A percentile compares a stretch with the other conserved stretches of the same genome.
phyloP scores from a whole-genome alignment of 495 filamentous ascomycete species.

The Penicillium taxi region DNA sequence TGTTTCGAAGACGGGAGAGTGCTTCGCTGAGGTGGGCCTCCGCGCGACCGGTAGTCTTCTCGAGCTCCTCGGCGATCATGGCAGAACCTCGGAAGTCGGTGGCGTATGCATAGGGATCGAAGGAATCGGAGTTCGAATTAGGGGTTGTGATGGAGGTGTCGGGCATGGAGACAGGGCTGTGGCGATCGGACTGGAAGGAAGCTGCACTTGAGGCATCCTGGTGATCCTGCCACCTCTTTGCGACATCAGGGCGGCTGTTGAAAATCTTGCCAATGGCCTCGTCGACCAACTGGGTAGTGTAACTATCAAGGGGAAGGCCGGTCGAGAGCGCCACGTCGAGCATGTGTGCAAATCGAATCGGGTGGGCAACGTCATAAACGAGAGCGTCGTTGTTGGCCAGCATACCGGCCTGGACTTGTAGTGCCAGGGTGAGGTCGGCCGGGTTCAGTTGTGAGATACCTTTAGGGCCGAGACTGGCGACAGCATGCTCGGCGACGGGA shows the following conservation, averaged over 20 bases:
- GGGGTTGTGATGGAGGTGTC: conserved; percentile 31
- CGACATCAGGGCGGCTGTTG: conserved; percentile 47
- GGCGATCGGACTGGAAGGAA: conserved; percentile 27
- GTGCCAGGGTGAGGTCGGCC: conserved; percentile 51
- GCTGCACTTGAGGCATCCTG: conserved; percentile 34
- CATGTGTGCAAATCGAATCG: conserved; percentile 54
- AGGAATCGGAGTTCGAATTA: conserved; percentile 61
- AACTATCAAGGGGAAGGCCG: conserved; percentile 41
- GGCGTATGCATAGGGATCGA: conserved; percentile 80
- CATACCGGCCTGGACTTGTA: conserved; percentile 58
- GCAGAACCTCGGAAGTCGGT: conserved; percentile 90
- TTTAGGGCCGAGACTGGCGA: conserved; percentile 53
- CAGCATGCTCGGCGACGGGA: conserved; percentile 53
- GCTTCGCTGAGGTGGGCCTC: conserved; percentile 71
- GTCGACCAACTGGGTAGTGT: conserved; percentile 48
- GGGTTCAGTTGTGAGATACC: conserved; percentile 48
- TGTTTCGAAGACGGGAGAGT: conserved; percentile 75
- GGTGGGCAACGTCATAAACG: conserved; percentile 46
- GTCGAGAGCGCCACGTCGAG: conserved; percentile 46
- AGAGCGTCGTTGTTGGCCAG: conserved; percentile 38
- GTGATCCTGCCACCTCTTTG: conserved; percentile 50
- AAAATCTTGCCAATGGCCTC: conserved; percentile 47
- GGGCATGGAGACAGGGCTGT: conserved; percentile 31
- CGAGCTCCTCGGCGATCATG: conserved; percentile 79
- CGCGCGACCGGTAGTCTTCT: conserved; percentile 58